A percentile compares a stretch with the other conserved stretches of the same genome.
Evolutionary conservation across 805 yeast species (phyloP).

Genomic region (Lachancea waltii): DNA sequence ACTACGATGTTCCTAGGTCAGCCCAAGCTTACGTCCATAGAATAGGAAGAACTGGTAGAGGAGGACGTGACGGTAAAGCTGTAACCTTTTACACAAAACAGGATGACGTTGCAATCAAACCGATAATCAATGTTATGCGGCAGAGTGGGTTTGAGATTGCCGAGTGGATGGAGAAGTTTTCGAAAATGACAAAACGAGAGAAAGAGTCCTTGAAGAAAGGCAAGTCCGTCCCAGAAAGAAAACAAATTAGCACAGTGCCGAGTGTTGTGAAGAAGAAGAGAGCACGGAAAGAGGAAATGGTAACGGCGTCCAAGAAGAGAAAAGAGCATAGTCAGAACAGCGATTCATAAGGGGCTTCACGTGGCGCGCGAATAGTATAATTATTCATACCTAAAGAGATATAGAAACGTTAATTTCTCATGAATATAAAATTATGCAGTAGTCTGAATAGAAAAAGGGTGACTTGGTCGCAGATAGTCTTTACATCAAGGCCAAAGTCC

Average conservation of each 20-base stretch:
- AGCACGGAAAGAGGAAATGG: constrained; percentile 61
- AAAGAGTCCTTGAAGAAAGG: constrained; percentile 54
- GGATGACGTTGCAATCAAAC: constrained; percentile 67
- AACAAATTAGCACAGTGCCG: constrained; percentile 81
- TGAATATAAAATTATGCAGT: constrained; percentile 8
- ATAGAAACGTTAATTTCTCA: neutral
- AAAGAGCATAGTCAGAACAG: constrained; percentile 26
- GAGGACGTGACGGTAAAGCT: constrained; percentile 79
- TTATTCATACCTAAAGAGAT: neutral
- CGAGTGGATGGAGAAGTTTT: constrained; percentile 73
- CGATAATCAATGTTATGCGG: constrained; percentile 90
- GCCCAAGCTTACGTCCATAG: constrained; percentile 96
- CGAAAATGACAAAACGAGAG: constrained; percentile 57
- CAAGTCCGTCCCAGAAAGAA: constrained; percentile 47
- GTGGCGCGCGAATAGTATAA: neutral
- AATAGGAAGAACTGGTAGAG: constrained; percentile 98
- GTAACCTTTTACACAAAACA: constrained; percentile 91
- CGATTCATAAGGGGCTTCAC: neutral
- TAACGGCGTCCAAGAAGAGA: constrained; percentile 64
- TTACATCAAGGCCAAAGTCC: neutral
- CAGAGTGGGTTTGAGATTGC: constrained; percentile 76
- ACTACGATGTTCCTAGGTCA: constrained; percentile 91
- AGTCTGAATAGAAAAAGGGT: neutral
- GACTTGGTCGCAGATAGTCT: neutral
- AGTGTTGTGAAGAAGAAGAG: constrained; percentile 57